Conservation (phyloP, 352 stramenopile genomes). For the Phytophthora ohioensis region DNA sequence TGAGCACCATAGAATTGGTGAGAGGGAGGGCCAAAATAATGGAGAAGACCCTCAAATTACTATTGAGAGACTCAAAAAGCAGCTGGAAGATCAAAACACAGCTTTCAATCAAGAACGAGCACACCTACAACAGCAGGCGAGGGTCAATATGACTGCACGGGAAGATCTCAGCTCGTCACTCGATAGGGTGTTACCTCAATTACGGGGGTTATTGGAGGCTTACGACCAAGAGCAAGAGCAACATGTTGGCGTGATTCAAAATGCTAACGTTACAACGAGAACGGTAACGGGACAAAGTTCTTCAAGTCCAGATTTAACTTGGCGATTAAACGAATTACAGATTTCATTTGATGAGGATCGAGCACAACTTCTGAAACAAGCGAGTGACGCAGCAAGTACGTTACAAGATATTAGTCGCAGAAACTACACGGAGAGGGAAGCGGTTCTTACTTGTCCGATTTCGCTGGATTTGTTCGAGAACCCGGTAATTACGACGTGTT, state of each 20-base stretch:
- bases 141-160: too few relatives aligned
- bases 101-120: conserved; percentile 22
- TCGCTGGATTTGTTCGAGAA: conserved; percentile 38
- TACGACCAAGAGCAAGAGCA: conserved; percentile 17
- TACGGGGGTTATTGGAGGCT: conserved; percentile 16
- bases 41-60: background rate
- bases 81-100: conserved; percentile 15
- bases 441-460: conserved; percentile 33
- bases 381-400: conserved; percentile 14
- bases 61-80: conserved; percentile 21
- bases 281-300: background rate
- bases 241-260: background rate
- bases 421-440: conserved; percentile 22
- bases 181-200: conserved; percentile 18
- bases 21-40: background rate
- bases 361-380: conserved; percentile 26
- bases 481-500: conserved; percentile 33
- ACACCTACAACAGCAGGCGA: background rate
- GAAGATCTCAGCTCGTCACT: background rate
- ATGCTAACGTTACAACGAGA: background rate
- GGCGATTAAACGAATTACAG: conserved; percentile 9
- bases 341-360: conserved; percentile 26
- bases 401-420: conserved; percentile 12
- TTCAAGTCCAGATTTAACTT: conserved; percentile 8
- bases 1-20: background rate